A percentile compares a stretch with the other conserved stretches of the same genome.
Conservation (phyloP, 176 grass and related monocot species). For the Hyparrhenia diplandra region DNA sequence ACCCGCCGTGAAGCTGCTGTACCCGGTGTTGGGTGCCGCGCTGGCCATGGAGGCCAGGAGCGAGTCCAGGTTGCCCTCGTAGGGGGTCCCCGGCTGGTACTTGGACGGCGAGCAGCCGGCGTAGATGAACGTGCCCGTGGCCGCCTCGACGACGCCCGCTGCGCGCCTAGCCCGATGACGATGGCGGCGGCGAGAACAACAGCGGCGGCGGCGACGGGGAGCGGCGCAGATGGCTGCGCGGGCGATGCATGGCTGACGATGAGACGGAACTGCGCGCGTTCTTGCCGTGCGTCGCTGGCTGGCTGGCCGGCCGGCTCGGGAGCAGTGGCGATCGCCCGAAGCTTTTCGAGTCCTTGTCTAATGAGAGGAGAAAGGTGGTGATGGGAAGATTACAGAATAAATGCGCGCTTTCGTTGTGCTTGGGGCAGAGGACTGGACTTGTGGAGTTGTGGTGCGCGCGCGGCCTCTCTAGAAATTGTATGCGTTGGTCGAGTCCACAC, state of each 20-base stretch:
- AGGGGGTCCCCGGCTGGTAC: conserved; percentile 64
- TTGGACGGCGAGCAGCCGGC: conserved; percentile 84
- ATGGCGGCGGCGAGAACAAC: neutral
- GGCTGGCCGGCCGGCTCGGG: no score
- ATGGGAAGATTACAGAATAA: conserved; percentile 12
- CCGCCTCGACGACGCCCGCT: conserved; percentile 1
- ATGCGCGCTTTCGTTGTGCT: conserved; percentile 1
- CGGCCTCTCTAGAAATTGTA: neutral
- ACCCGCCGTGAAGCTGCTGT: conserved; percentile 64
- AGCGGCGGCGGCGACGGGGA: neutral
- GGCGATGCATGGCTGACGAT: conserved; percentile 24
- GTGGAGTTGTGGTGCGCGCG: conserved; percentile 8
- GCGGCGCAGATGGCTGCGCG: neutral
- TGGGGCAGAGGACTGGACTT: neutral
- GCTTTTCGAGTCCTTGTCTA: neutral
- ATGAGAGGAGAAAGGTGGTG: conserved; percentile 30
- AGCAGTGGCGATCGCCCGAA: neutral
- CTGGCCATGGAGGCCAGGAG: conserved; percentile 62
- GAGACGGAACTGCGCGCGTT: neutral
- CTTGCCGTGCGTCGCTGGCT: neutral
- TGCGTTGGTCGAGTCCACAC: neutral
- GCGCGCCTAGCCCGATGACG: neutral
- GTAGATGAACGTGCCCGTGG: conserved; percentile 65
- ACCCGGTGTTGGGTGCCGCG: conserved; percentile 40
- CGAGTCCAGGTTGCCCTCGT: conserved; percentile 61